These are phyloP conservation scores for Blechomonas ayalai DNA, from an alignment of 208 protist species.

Conservation along the genomic window DNA sequence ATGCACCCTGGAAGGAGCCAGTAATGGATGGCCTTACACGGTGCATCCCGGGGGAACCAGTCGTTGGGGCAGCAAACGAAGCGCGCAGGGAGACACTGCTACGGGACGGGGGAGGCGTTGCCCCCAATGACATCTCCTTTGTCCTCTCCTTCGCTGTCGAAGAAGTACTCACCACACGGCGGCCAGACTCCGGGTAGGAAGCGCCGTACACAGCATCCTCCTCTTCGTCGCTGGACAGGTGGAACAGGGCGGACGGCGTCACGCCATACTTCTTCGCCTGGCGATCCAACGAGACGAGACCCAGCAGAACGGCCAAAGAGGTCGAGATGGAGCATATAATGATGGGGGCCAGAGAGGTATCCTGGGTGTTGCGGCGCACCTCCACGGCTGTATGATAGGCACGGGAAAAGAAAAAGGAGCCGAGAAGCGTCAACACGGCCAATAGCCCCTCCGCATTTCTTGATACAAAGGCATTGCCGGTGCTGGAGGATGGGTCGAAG, in stretches of 20 bases:
- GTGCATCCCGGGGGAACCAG: too few species aligned
- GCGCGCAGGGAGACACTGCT: too few species aligned
- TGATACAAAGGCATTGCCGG: conserved; percentile 22
- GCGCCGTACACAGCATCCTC: conserved; percentile 9
- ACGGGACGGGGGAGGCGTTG: too few species aligned
- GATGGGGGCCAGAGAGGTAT: conserved; percentile 37
- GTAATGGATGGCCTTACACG: too few species aligned
- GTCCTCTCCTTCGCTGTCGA: conserved; percentile 1
- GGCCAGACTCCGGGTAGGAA: too few species aligned
- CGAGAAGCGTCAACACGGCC: conserved; percentile 38
- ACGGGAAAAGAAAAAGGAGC: conserved; percentile 45
- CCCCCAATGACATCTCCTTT: not conserved
- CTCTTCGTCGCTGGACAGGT: conserved; percentile 12
- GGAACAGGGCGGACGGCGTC: conserved; percentile 20
- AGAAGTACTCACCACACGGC: too few species aligned
- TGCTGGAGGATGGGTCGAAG: conserved; percentile 29
- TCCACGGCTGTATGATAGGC: conserved; percentile 28
- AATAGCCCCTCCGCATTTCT: conserved; percentile 67
- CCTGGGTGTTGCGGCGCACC: conserved; percentile 13
- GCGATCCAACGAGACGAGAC: conserved; percentile 58
- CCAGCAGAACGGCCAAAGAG: conserved; percentile 49
- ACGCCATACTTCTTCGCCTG: conserved; percentile 37
- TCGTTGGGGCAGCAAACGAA: too few species aligned
- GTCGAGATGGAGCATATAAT: conserved; percentile 43
- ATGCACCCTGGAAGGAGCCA: too few species aligned